Evolutionary conservation across 306 rosid species (phyloP).

Genomic region (Pyrus pyrifolia): DNA sequence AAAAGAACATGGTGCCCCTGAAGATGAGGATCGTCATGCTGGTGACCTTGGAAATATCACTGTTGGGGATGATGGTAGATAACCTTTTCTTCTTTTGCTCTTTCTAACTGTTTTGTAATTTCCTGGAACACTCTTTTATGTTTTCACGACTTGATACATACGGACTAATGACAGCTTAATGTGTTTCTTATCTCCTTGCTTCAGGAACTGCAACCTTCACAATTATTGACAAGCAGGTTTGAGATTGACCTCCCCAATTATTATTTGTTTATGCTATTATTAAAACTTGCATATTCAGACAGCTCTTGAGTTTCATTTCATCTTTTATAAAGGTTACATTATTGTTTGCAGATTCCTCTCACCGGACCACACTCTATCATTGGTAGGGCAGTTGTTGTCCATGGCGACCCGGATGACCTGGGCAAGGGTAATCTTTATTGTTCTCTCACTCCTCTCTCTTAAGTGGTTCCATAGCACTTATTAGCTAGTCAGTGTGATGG

Average conservation of each 20-base stretch:
- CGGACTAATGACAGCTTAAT: not conserved
- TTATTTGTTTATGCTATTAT: not conserved
- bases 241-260: slow-evolving; percentile 4
- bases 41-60: slow-evolving; percentile 91
- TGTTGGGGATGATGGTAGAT: slow-evolving; percentile 75
- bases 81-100: not conserved
- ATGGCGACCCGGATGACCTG: slow-evolving; percentile 88
- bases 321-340: slow-evolving; percentile 4
- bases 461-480: not conserved
- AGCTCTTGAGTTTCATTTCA: not conserved
- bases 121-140: not conserved
- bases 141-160: no score
- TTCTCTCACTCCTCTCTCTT: not conserved
- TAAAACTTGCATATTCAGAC: not conserved
- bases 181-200: slow-evolving; percentile 26
- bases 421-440: slow-evolving; percentile 61
- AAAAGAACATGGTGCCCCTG: slow-evolving; percentile 88
- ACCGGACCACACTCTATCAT: slow-evolving; percentile 68
- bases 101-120: not conserved
- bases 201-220: slow-evolving; percentile 67
- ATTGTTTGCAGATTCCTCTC: slow-evolving; percentile 72
- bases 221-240: slow-evolving; percentile 66
- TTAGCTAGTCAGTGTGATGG: not conserved
- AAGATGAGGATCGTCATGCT: slow-evolving; percentile 75
- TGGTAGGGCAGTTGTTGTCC: slow-evolving; percentile 98